Conservation (phyloP, 2,329 filamentous ascomycete genomes). For the Fusarium fujikuroi region DNA sequence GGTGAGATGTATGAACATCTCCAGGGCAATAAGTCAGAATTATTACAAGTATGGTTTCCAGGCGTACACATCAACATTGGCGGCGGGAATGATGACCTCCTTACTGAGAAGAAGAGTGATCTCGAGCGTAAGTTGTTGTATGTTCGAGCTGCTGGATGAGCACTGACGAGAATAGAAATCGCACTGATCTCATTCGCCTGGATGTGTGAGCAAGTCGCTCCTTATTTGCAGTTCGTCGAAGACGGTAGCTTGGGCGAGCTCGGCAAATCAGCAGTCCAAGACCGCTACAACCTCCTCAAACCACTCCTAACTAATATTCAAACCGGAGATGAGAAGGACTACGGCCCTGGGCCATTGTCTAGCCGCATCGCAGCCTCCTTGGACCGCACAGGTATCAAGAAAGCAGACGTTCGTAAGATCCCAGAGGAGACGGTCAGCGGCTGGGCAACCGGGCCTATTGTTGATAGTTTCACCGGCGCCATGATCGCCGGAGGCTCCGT, state of each 20-base stretch:
- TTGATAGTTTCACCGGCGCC: constrained; percentile 40
- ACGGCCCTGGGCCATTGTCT: constrained; percentile 19
- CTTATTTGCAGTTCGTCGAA: constrained; percentile 26
- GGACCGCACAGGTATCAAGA: constrained; percentile 28
- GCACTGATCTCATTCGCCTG: constrained; percentile 42
- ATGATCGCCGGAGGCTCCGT: constrained; percentile 27
- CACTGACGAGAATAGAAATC: constrained; percentile 34
- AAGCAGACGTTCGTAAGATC: constrained; percentile 26
- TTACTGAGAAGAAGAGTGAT: constrained; percentile 40
- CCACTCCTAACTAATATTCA: constrained; percentile 30
- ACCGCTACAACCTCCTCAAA: constrained; percentile 36
- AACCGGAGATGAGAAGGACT: constrained; percentile 33
- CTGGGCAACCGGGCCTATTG: constrained; percentile 42
- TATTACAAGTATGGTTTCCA: constrained; percentile 44
- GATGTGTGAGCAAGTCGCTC: constrained; percentile 44
- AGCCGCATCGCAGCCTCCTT: constrained; percentile 18
- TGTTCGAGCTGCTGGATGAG: not conserved
- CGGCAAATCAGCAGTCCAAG: constrained; percentile 30
- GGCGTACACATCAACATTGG: constrained; percentile 45
- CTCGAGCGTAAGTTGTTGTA: constrained; percentile 33
- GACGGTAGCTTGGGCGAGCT: constrained; percentile 22
- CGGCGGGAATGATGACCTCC: constrained; percentile 33
- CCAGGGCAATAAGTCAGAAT: constrained; percentile 21
- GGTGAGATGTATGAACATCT: constrained; percentile 34
- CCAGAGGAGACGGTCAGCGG: constrained; percentile 30